Evolutionary conservation across 1,139 yeast species (phyloP), one percentile per base, ranked within the genome.

Genomic region (Lodderomyces jiufengensis): DNA sequence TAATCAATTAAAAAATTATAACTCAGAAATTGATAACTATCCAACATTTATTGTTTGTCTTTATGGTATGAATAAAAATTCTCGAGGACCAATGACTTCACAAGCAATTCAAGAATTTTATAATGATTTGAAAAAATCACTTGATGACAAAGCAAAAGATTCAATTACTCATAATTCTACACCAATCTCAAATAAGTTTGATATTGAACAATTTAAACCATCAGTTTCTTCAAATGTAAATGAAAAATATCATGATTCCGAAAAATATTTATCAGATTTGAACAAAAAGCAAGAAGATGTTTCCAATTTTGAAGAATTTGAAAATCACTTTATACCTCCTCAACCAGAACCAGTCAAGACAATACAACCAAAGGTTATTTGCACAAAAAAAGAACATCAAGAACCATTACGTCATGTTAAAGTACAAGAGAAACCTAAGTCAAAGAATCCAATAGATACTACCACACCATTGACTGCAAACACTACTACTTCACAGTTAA

Each of bases 41-140:
- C 61, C 61, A 5, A 38, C 45, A 23, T 53, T 54, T 28, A 45
- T 57, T 25, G 50, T 50, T 25, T 50, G 52, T 16, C 42, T 55
- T 34, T 50, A 42, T 35, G 52, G 46, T 25, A 27, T 36, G 21
- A 41, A 41, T 23, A 39, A 38, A 27, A 27, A 27, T 14, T 38
- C 40, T 27, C 37, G 37, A 27, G 29, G 30, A 39, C 24, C 33
- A 20, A 29, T 41, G 14, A 25, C 36, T 4, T 14, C 37, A 18
- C 24, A 43, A 12, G 34, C 33, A 11, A 33, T 54, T 9, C 55
- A 52, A 33, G 44, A 37, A 5, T 45, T 48, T 13, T 51, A 54
- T 37, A 49, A 48, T 9, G 55, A 50, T 3, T 47, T 51, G 30
- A 46, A 52, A 27, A 52, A 49, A 36, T 48, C 44, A 21, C 29